A percentile compares a stretch with the other conserved stretches of the same genome.
Conservation (phyloP, 306 rosid species). For the Vachellia pachyceras region DNA sequence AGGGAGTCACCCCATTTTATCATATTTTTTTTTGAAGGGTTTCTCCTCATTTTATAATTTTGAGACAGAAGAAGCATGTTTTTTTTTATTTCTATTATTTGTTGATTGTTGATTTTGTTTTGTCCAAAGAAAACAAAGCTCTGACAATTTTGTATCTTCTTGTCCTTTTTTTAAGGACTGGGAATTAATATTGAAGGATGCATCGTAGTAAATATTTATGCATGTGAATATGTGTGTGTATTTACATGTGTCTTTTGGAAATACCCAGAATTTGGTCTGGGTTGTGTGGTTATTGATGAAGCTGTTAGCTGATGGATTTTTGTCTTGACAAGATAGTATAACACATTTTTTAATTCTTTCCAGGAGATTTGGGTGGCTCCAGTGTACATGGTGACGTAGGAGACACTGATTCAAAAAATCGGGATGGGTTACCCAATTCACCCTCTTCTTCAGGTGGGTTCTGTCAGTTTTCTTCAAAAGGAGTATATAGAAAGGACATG, state of each 20-base stretch:
- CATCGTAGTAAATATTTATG: not conserved
- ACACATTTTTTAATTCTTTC: constrained; percentile 4
- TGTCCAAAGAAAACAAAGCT: not conserved
- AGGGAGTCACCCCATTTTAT: not conserved
- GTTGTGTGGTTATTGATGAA: not conserved
- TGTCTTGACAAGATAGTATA: too few species aligned
- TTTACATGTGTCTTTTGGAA: not conserved
- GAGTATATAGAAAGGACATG: constrained; percentile 95
- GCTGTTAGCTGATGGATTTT: not conserved
- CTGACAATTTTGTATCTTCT: not conserved
- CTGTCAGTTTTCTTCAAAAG: constrained; percentile 97
- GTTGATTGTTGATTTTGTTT: not conserved
- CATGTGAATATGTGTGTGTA: not conserved
- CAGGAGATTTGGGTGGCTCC: constrained; percentile 99
- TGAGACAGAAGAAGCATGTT: constrained; percentile 7
- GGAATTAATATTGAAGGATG: not conserved
- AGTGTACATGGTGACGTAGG: constrained; percentile 77
- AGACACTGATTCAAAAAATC: constrained; percentile 63
- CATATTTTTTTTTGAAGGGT: not conserved
- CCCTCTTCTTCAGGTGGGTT: constrained; percentile 99
- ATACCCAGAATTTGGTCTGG: not conserved
- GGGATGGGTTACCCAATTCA: constrained; percentile 85
- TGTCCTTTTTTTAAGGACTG: not conserved
- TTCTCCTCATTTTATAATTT: constrained; percentile 3
- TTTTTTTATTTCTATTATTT: constrained; percentile 5